Base-by-base conservation (phyloP, 2,329 filamentous ascomycete species). In the Trichoderma koningii region DNA sequence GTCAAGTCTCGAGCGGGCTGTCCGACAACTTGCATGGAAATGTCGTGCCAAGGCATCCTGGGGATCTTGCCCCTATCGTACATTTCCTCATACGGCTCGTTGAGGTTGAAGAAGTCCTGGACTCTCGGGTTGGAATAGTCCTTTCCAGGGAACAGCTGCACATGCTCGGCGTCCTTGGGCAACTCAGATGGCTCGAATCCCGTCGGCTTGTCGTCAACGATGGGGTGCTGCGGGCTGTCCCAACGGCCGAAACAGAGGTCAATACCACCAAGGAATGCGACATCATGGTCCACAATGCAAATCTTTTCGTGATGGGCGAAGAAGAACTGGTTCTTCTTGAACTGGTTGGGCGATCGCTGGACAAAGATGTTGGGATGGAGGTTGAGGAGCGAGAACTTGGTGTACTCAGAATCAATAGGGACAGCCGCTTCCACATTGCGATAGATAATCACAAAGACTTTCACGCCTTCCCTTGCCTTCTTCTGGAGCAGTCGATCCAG, bases 221-320 rank as follows among this genome's bases (percentile, higher is more conserved):
- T 85, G 1, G 88, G 88, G 76, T 99, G 95, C 74, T 97, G 92
- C 12, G 95, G 94, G 52, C 92, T 96, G 75, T 98, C 95, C 95
- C 95, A 99, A 71, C 95, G 87, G 53, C 95, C 95, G 76, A 98
- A 97, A 78, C 95, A 99, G 23, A 99, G 82, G 80, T 99, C 95
- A 68, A 99, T 92, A 42, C 95, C 95, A 66, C 95, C 95, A 55
- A 97, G 89, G 75, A 99, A 98, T 12, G 94, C 95, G 56, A 98
- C 88, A 62, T 94, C 95, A 73, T 98, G 95, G 74, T 99, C 95
- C 19, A 99, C 91, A 47, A 99, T 88, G 73, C 93, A 94, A n/a
- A 99, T 85, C 78, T 99, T 99, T 76, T 99, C 95, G 77, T 99
- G 95, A 74, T 99, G 95, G 1, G 95, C 95, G 83, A 96, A 99